Evolutionary conservation across 2,329 filamentous ascomycete genomes (phyloP).

Genomic region (Myriosclerotinia curreyana): DNA sequence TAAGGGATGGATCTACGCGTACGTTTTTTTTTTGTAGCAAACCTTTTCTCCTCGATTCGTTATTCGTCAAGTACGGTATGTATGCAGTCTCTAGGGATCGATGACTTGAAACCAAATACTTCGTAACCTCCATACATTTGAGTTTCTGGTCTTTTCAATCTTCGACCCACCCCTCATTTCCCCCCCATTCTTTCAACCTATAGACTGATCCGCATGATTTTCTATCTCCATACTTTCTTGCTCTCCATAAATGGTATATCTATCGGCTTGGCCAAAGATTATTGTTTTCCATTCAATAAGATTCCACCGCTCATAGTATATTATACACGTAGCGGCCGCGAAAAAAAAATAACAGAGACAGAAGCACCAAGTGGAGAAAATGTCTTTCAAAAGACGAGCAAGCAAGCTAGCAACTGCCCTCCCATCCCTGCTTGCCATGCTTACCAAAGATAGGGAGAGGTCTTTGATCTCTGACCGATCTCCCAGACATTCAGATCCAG

Average conservation of each 20-base stretch:
- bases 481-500: background rate
- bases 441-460: too few relatives aligned
- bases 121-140: background rate
- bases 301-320: too few relatives aligned
- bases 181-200: background rate
- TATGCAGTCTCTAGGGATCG: too few relatives aligned
- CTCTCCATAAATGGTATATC: slow-evolving; percentile 1
- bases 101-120: background rate
- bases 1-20: background rate
- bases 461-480: too few relatives aligned
- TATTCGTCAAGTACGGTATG: too few relatives aligned
- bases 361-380: background rate
- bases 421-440: background rate
- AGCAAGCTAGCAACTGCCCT: too few relatives aligned
- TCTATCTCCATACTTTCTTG: background rate
- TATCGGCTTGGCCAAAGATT: too few relatives aligned
- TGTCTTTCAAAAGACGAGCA: background rate
- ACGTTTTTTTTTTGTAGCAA: background rate
- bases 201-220: background rate
- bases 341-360: background rate
- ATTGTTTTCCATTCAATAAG: too few relatives aligned
- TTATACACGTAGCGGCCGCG: background rate
- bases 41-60: background rate
- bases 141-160: too few relatives aligned
- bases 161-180: too few relatives aligned